Evolutionary conservation across 2,329 filamentous ascomycete genomes (phyloP).

Genomic region (Cercospora citrullina): DNA sequence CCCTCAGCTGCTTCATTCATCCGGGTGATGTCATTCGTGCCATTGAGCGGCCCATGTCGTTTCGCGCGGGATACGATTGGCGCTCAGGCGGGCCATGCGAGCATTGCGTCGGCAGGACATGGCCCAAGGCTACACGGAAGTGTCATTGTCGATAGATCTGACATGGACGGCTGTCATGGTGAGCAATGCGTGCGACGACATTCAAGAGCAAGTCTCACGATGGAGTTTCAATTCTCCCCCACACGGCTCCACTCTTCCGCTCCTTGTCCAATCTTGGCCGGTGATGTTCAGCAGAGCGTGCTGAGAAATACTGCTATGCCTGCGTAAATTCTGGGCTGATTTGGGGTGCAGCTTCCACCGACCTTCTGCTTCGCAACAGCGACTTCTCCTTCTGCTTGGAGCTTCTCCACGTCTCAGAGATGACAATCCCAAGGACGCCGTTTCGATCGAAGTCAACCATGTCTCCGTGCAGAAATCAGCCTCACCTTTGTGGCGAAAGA

Average conservation of each 20-base stretch:
- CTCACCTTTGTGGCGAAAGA: conserved; percentile 9
- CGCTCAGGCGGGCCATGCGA: neutral
- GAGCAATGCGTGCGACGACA: neutral
- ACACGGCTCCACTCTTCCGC: neutral
- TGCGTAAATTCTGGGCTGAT: neutral
- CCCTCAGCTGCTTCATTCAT: neutral
- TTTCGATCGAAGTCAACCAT: neutral
- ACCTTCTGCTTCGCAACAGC: neutral
- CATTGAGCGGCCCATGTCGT: neutral
- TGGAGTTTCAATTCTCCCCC: neutral
- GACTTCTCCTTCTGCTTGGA: neutral
- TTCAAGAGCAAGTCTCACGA: neutral
- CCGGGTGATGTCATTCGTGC: neutral
- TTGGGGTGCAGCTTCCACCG: too few relatives aligned
- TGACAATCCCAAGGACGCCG: neutral
- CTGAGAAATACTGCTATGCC: neutral
- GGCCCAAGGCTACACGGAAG: neutral
- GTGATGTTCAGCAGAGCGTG: neutral
- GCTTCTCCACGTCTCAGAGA: neutral
- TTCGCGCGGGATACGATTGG: neutral
- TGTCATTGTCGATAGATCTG: neutral
- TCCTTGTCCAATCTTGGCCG: neutral
- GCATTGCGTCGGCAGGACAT: neutral
- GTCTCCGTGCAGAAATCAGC: neutral
- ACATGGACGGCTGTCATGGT: neutral